Percentiles rank a stretch among this genome's conserved stretches.
Conservation (phyloP, 768 basidiomycete genomes). For the Mycena metata region DNA sequence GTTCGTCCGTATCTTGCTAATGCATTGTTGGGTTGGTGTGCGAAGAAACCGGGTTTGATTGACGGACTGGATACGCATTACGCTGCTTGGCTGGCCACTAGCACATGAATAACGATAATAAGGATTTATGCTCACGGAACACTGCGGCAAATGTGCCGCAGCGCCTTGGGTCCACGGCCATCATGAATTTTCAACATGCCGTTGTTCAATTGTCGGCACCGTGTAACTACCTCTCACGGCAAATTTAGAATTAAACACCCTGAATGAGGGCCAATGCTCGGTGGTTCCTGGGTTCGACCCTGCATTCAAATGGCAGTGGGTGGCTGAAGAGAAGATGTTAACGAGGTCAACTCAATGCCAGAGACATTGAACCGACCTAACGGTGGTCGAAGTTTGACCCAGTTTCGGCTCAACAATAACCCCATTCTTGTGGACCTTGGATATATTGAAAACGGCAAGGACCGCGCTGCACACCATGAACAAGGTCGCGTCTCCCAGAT, state of each 20-base stretch:
- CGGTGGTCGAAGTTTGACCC: too few relatives aligned
- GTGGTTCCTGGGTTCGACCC: too few relatives aligned
- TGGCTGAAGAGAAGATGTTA: too few relatives aligned
- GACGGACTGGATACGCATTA: constrained; percentile 61
- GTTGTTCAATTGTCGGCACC: too few relatives aligned
- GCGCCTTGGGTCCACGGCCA: too few relatives aligned
- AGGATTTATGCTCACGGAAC: too few relatives aligned
- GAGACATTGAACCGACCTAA: too few relatives aligned
- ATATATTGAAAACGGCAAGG: constrained; percentile 26
- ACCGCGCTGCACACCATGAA: constrained; percentile 19
- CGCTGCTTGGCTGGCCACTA: constrained; percentile 42
- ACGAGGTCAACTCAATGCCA: too few relatives aligned
- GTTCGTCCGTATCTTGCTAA: constrained; percentile 56
- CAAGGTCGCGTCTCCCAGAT: constrained; percentile 3
- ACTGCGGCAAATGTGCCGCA: too few relatives aligned
- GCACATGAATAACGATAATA: too few relatives aligned
- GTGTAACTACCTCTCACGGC: not conserved
- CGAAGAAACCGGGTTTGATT: constrained; percentile 55
- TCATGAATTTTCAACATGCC: too few relatives aligned
- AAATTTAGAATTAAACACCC: not conserved
- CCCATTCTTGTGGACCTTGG: constrained; percentile 3
- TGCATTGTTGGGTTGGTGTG: constrained; percentile 58
- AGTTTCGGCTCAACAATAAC: not conserved
- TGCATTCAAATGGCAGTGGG: too few relatives aligned
- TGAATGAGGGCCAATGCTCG: not conserved